Evolutionary conservation across 2,329 filamentous ascomycete genomes (phyloP).

Genomic region (Aureobasidium sp.): DNA sequence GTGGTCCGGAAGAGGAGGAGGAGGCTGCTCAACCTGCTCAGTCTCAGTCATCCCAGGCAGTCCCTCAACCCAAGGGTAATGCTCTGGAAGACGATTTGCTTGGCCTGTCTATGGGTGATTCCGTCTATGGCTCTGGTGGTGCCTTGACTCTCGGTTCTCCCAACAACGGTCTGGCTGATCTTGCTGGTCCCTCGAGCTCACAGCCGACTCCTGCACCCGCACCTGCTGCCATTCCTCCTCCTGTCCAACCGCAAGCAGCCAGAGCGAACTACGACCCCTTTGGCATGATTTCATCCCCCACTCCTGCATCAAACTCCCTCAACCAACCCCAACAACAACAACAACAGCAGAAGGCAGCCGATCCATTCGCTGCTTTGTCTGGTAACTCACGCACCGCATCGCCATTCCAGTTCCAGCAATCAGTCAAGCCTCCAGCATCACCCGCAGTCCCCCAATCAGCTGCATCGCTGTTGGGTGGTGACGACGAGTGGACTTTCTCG

Average conservation of each 20-base stretch:
- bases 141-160: constrained; percentile 67
- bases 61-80: constrained; percentile 43
- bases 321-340: constrained; percentile 24
- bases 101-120: constrained; percentile 70
- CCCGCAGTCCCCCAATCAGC: constrained; percentile 14
- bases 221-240: not conserved
- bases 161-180: constrained; percentile 13
- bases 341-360: constrained; percentile 35
- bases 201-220: constrained; percentile 26
- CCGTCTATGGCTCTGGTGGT: constrained; percentile 63
- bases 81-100: constrained; percentile 84
- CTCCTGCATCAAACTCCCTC: constrained; percentile 37
- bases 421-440: constrained; percentile 3
- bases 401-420: constrained; percentile 28
- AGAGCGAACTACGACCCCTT: constrained; percentile 50
- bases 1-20: constrained; percentile 50
- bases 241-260: constrained; percentile 25
- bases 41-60: constrained; percentile 34
- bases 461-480: constrained; percentile 31
- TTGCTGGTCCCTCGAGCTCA: constrained; percentile 7
- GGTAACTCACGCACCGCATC: constrained; percentile 24
- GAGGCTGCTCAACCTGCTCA: constrained; percentile 23
- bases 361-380: constrained; percentile 53
- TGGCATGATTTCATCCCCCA: constrained; percentile 41
- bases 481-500: constrained; percentile 91